phyloP scores from a whole-genome alignment of 2,329 filamentous ascomycete species.

The Penicillium sumatraense region DNA sequence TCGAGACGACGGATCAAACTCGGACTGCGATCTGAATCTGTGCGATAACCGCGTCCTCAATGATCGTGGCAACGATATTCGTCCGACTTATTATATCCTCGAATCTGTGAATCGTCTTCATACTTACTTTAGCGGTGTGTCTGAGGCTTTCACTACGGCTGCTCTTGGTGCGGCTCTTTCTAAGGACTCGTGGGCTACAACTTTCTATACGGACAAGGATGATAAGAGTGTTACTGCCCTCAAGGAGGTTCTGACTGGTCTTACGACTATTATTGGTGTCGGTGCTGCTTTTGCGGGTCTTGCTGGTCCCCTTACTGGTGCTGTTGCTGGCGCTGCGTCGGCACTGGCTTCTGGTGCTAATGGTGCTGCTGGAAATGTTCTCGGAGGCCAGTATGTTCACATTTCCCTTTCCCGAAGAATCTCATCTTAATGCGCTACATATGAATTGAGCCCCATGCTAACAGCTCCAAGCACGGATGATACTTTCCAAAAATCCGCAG shows the following conservation, averaged over 20 bases:
- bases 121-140: conserved; percentile 13
- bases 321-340: conserved; percentile 8
- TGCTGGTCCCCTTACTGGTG: background rate
- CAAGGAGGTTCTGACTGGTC: conserved; percentile 8
- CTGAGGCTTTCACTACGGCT: conserved; percentile 11
- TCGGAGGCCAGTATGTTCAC: conserved; percentile 11
- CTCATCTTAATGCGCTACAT: background rate
- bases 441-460: background rate
- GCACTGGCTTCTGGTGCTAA: conserved; percentile 4
- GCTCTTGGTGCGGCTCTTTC: conserved; percentile 13
- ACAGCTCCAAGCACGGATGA: conserved; percentile 9
- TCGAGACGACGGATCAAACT: conserved; percentile 14
- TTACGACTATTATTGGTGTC: conserved; percentile 13
- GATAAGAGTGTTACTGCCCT: conserved; percentile 8
- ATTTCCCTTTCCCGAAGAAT: background rate
- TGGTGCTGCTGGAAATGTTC: background rate
- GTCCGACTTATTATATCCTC: conserved; percentile 13
- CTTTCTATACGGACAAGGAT: conserved; percentile 18
- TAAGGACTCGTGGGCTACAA: conserved; percentile 15
- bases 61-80: conserved; percentile 9
- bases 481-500: conserved; percentile 19
- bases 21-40: conserved; percentile 12
- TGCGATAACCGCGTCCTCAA: conserved; percentile 18
- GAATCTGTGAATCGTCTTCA: conserved; percentile 17
- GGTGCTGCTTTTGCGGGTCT: conserved; percentile 13